Evolutionary conservation across 768 basidiomycete species (phyloP), one percentile per base, ranked within the genome.

Genomic region (Amyloporia xantha): DNA sequence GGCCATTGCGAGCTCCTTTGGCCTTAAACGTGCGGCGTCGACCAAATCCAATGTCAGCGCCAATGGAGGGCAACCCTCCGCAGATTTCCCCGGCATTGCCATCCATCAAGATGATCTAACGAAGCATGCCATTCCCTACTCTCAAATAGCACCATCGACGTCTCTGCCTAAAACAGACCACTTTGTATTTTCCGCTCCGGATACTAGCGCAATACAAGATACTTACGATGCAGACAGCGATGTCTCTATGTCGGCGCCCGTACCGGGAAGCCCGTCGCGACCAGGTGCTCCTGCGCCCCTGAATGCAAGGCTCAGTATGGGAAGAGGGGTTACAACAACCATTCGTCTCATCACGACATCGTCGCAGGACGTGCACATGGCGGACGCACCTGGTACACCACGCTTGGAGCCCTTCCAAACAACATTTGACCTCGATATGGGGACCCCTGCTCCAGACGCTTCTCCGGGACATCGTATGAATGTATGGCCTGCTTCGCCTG

Each of bases 1-100:
- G 62, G 81, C 84, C 0, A 69, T 91, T 36, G 89, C 85, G n/a
- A 81, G 71, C 36, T 87, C 88, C 11, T 70, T 88, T 24, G 84
- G 84, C 35, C 73, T 89, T 57, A 86, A 81, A 63, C 81, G 81
- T 24, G 30, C 30, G 30, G 64, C 68, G 9, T 66, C 70, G 9
- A 60, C 54, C 28, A 68, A 69, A 24, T 12, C 51, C 43, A n/a
- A n/a, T n/a, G n/a, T n/a, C n/a, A n/a, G n/a, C n/a, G 7, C 30
- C 30, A 33, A 33, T 15, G 7, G 9, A 15, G 30, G 15, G 15
- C 30, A 33, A 33, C 30, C 9, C 30, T 15, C 30, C 30, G n/a
- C n/a, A n/a, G n/a, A n/a, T n/a, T n/a, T n/a, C n/a, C 30, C 30
- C 30, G 7, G 9, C 7, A 33, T 33, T 15, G 30, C 9, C 9